phyloP scores from a whole-genome alignment of 805 yeast species.

The Metschnikowia santaceciliae region DNA sequence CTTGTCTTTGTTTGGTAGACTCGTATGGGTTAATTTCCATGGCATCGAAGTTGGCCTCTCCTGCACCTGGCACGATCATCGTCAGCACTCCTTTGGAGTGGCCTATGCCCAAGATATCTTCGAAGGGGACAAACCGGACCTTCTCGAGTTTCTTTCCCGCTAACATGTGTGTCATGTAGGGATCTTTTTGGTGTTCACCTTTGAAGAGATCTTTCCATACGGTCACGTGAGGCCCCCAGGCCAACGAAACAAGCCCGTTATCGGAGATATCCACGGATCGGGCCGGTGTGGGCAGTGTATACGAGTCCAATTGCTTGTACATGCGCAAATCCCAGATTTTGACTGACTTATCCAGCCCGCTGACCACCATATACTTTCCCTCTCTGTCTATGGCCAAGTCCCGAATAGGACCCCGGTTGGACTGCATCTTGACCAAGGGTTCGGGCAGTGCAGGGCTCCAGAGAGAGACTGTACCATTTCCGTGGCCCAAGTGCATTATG shows the following conservation, averaged over 20 bases:
- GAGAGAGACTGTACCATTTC: constrained; percentile 85
- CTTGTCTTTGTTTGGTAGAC: constrained; percentile 88
- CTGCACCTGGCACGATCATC: constrained; percentile 91
- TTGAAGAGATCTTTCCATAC: constrained; percentile 86
- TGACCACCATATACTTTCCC: constrained; percentile 90
- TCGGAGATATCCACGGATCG: constrained; percentile 77
- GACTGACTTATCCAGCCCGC: constrained; percentile 79
- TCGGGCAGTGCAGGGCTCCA: constrained; percentile 91
- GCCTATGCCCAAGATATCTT: constrained; percentile 92
- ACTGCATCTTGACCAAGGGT: constrained; percentile 78
- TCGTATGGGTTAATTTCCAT: constrained; percentile 90
- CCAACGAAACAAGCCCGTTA: constrained; percentile 79
- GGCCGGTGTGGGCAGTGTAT: constrained; percentile 80
- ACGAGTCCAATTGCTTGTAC: constrained; percentile 69
- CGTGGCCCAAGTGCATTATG: constrained; percentile 87
- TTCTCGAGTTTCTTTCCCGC: constrained; percentile 73
- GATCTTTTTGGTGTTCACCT: constrained; percentile 60
- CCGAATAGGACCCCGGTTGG: constrained; percentile 83
- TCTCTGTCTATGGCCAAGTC: constrained; percentile 84
- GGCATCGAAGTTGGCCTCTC: constrained; percentile 97
- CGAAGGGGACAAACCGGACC: constrained; percentile 83
- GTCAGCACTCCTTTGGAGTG: constrained; percentile 70
- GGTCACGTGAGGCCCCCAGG: constrained; percentile 94
- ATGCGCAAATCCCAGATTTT: constrained; percentile 93
- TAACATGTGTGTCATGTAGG: constrained; percentile 87